Base-by-base conservation (phyloP, 345 rosid species). In the Tarenaya hassleriana region DNA sequence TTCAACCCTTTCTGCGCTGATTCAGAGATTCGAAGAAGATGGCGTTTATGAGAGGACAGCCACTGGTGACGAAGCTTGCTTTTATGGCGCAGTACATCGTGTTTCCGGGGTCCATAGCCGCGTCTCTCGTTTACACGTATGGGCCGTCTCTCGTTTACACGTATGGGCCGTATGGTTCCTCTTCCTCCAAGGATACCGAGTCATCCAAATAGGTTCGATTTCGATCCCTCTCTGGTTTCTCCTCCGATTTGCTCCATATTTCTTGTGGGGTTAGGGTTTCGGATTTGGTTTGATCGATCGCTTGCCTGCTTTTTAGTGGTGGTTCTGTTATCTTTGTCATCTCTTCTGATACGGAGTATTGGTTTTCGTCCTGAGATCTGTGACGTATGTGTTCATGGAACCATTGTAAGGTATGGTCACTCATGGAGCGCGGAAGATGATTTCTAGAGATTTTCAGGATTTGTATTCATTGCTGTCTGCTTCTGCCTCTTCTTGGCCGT, bases 91-190 rank as follows among this genome's bases (percentile, higher is more conserved):
- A 69, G 70, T 79, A 63, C 72, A 82, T 10, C 5, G 66, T 84
- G 49, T 52, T 81, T 2, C 87, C 94, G 0, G 94, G 73, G 10
- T 59, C 85, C 49, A 84, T 87, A 89, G 58, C 67, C 14, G 89
- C 83, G 10, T 73, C 94, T 56, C 68, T 84, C 34, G 5, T 81
- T 52, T 63, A 55, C 54, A 54, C 67, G 34, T 61, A n/a, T n/a
- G n/a, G n/a, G n/a, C n/a, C n/a, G n/a, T n/a, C n/a, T n/a, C n/a
- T n/a, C n/a, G n/a, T n/a, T n/a, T n/a, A n/a, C n/a, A n/a, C n/a
- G n/a, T n/a, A n/a, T n/a, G n/a, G 61, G 3, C 61, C 67, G 10
- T 20, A 52, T 19, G 11, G 7, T 10, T 15, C 11, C 18, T 53
- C 27, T 18, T 42, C 40, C 7, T 54, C 55, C 55, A 62, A 62